Evolutionary conservation across 2,329 filamentous ascomycete species (phyloP).

Genomic region (Fusarium cyanostomum): DNA sequence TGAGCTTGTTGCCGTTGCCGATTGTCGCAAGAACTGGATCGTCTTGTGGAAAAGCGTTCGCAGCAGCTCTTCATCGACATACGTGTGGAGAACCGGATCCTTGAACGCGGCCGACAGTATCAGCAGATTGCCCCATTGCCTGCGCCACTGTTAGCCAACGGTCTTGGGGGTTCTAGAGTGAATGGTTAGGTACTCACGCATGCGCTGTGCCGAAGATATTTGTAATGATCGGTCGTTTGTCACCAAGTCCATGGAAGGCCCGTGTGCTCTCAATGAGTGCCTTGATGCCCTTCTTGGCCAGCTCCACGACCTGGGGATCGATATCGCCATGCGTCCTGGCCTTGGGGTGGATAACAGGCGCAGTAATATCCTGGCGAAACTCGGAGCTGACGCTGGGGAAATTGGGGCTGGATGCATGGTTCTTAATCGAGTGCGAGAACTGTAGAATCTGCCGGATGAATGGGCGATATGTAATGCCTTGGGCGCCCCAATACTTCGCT

Average conservation of each 20-base stretch:
- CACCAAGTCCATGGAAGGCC: slow-evolving; percentile 75
- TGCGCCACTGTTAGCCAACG: slow-evolving; percentile 49
- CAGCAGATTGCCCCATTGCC: slow-evolving; percentile 96
- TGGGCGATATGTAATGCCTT: slow-evolving; percentile 88
- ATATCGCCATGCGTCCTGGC: slow-evolving; percentile 52
- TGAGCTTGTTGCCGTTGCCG: slow-evolving; percentile 77
- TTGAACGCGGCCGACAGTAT: slow-evolving; percentile 85
- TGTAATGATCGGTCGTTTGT: slow-evolving; percentile 83
- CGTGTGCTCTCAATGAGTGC: slow-evolving; percentile 86
- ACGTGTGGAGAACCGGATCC: slow-evolving; percentile 67
- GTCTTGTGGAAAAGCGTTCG: slow-evolving; percentile 74
- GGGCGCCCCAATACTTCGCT: slow-evolving; percentile 93
- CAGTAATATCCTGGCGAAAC: slow-evolving; percentile 50
- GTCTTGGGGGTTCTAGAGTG: neutral
- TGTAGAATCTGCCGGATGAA: slow-evolving; percentile 70
- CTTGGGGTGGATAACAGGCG: slow-evolving; percentile 51
- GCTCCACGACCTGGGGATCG: slow-evolving; percentile 58
- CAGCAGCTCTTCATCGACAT: slow-evolving; percentile 66
- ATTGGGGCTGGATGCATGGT: slow-evolving; percentile 48
- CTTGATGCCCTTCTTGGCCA: slow-evolving; percentile 71
- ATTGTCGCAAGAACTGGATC: slow-evolving; percentile 76
- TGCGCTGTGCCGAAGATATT: slow-evolving; percentile 96
- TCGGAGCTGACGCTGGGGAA: slow-evolving; percentile 46
- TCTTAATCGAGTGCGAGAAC: slow-evolving; percentile 51
- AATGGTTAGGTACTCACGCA: slow-evolving; percentile 77